A percentile compares a stretch with the other conserved stretches of the same genome.
phyloP scores from a whole-genome alignment of 1,284 basidiomycete species.

The Pseudozyma thailandica region DNA sequence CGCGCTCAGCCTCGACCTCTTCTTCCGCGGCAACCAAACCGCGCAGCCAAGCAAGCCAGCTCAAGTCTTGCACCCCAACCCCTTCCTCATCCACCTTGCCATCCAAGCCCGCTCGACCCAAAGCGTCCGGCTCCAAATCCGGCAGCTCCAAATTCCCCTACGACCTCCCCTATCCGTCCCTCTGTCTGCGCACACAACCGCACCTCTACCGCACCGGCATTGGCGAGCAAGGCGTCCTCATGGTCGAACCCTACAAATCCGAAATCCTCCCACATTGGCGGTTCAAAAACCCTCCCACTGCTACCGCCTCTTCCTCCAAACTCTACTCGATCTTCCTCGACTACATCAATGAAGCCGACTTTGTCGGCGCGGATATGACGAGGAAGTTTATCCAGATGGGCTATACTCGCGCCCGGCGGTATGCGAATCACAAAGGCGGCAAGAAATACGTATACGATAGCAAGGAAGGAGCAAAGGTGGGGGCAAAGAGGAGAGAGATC shows the following conservation, averaged over 20 bases:
- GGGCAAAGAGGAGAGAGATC: slow-evolving; percentile 16
- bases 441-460: slow-evolving; percentile 32
- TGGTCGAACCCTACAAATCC: slow-evolving; percentile 49
- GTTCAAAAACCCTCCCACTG: slow-evolving; percentile 30
- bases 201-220: slow-evolving; percentile 46
- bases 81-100: neutral
- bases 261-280: slow-evolving; percentile 43
- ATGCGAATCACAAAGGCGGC: slow-evolving; percentile 47
- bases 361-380: slow-evolving; percentile 42
- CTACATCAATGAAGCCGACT: slow-evolving; percentile 35
- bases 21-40: neutral
- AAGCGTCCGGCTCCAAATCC: neutral
- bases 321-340: slow-evolving; percentile 21
- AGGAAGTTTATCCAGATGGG: slow-evolving; percentile 51
- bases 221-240: slow-evolving; percentile 50
- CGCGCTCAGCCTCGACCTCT: slow-evolving; percentile 11
- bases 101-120: neutral
- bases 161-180: slow-evolving; percentile 21
- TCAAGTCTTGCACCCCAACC: neutral
- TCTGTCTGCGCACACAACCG: slow-evolving; percentile 31
- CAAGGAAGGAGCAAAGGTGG: neutral
- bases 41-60: neutral
- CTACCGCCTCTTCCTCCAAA: slow-evolving; percentile 19
- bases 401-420: slow-evolving; percentile 40
- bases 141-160: slow-evolving; percentile 31